Evolutionary conservation across 805 yeast species (phyloP).

Genomic region (Tetrapisispora phaffii): DNA sequence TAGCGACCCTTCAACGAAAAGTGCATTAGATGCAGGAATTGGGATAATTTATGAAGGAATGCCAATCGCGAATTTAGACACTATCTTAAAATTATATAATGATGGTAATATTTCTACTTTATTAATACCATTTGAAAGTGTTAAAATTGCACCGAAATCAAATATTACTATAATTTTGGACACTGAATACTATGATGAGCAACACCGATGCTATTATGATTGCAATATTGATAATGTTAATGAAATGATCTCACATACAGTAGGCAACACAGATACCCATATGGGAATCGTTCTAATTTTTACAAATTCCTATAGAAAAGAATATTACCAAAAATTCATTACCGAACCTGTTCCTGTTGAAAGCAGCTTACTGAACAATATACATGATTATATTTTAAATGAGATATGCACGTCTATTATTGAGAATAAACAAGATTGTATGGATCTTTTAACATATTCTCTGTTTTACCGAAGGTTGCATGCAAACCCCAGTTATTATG

Average conservation of each 20-base stretch:
- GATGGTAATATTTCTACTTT: slow-evolving; percentile 45
- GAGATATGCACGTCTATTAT: slow-evolving; percentile 65
- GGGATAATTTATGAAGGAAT: slow-evolving; percentile 55
- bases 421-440: slow-evolving; percentile 66
- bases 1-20: neutral
- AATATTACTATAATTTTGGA: slow-evolving; percentile 54
- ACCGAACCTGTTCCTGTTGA: slow-evolving; percentile 75
- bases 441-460: slow-evolving; percentile 83
- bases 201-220: slow-evolving; percentile 59
- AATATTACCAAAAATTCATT: slow-evolving; percentile 63
- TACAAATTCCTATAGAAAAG: slow-evolving; percentile 45
- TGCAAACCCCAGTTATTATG: slow-evolving; percentile 82
- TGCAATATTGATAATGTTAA: slow-evolving; percentile 54
- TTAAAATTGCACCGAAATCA: slow-evolving; percentile 41
- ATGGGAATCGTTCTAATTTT: slow-evolving; percentile 42
- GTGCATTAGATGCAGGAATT: slow-evolving; percentile 38
- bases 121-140: slow-evolving; percentile 53
- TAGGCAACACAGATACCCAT: slow-evolving; percentile 17
- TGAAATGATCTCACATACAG: slow-evolving; percentile 50
- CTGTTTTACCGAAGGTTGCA: slow-evolving; percentile 74
- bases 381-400: slow-evolving; percentile 60
- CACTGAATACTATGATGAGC: slow-evolving; percentile 62
- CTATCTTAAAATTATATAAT: slow-evolving; percentile 44
- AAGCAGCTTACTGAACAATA: slow-evolving; percentile 48
- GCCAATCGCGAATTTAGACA: slow-evolving; percentile 41